A percentile compares a stretch with the other conserved stretches of the same genome.
Conservation (phyloP, 2,329 filamentous ascomycete genomes). For the Juglanconis juglandina region DNA sequence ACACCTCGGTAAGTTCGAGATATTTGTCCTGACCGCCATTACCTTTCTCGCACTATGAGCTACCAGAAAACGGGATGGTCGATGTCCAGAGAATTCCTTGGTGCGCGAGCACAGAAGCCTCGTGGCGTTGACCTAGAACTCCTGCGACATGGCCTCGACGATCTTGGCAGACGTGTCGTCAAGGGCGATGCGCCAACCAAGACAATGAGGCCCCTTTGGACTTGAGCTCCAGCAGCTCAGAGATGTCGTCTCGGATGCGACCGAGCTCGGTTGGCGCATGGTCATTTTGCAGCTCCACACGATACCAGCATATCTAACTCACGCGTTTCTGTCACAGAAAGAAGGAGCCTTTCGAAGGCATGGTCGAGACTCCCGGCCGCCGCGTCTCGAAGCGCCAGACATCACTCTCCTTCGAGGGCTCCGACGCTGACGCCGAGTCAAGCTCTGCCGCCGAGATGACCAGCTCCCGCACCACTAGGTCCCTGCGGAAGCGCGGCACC, state of each 20-base stretch:
- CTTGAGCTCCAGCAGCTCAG: too few species aligned
- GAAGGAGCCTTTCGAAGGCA: slow-evolving; percentile 59
- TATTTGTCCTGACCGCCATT: background rate
- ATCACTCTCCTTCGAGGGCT: slow-evolving; percentile 40
- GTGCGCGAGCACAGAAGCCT: background rate
- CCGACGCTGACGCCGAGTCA: slow-evolving; percentile 49
- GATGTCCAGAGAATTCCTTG: background rate
- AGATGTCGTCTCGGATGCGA: too few species aligned
- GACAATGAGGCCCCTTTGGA: too few species aligned
- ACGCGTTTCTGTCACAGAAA: slow-evolving; percentile 39
- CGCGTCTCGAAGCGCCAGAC: slow-evolving; percentile 47
- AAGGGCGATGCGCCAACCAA: too few species aligned
- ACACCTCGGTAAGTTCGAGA: slow-evolving; percentile 15
- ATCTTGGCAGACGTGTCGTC: too few species aligned
- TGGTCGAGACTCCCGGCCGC: slow-evolving; percentile 56
- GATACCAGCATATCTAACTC: background rate
- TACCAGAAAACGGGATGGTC: background rate
- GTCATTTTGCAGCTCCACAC: background rate
- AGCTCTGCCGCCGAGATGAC: slow-evolving; percentile 44
- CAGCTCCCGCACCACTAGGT: slow-evolving; percentile 22
- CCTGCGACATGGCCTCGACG: too few species aligned
- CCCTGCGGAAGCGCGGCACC: slow-evolving; percentile 42
- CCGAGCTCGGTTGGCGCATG: background rate
- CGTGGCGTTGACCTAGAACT: background rate
- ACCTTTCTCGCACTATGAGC: too few species aligned